Conservation (phyloP, 2,329 filamentous ascomycete species). For the Pseudogymnoascus sp. region DNA sequence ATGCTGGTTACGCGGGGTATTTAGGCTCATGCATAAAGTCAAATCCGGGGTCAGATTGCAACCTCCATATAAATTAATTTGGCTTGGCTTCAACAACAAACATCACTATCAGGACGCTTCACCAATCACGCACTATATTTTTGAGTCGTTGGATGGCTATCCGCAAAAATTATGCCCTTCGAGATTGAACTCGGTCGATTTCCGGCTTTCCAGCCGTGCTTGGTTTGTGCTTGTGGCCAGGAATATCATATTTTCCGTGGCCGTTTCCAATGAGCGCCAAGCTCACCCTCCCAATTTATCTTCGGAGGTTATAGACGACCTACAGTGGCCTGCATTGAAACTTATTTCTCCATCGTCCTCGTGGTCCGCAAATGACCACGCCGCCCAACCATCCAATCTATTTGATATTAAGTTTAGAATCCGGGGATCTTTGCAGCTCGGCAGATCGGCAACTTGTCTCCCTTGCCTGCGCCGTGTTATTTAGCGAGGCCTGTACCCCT, state of each 20-base stretch:
- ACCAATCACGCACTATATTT: neutral
- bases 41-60: neutral
- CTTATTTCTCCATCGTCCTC: neutral
- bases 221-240: neutral
- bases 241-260: neutral
- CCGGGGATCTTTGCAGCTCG: neutral
- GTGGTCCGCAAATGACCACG: neutral
- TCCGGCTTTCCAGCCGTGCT: neutral
- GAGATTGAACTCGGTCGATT: neutral
- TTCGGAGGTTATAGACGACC: neutral
- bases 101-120: neutral
- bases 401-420: neutral
- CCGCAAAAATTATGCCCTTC: neutral
- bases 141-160: neutral
- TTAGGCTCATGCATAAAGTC: slow-evolving; percentile 1
- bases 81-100: neutral
- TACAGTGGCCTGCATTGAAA: neutral
- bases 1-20: neutral
- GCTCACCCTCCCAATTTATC: neutral
- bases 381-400: neutral
- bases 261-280: neutral
- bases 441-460: neutral
- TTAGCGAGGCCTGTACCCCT: no score
- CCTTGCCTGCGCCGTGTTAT: neutral
- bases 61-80: neutral